Conservation (phyloP, 176 grass and related monocot species). For the Poa pratensis region DNA sequence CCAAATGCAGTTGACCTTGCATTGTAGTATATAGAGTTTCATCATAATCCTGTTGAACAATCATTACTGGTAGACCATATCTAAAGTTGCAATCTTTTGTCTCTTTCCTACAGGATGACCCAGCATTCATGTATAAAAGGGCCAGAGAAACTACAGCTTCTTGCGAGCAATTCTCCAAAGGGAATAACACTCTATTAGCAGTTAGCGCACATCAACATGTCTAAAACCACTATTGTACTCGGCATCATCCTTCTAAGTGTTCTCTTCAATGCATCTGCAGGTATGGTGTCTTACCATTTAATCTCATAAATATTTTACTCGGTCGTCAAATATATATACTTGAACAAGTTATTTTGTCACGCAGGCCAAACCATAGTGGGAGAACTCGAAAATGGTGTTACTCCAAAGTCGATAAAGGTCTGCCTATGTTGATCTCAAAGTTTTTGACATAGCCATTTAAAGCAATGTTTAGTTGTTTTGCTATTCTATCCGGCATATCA, state of each 20-base stretch:
- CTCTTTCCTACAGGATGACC: constrained; percentile 35
- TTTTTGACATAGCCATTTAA: constrained; percentile 13
- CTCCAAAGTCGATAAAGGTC: constrained; percentile 47
- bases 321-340: background rate
- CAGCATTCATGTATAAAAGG: constrained; percentile 59
- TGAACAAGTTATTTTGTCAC: constrained; percentile 39
- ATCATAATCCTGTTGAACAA: constrained; percentile 51
- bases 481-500: constrained; percentile 6
- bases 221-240: constrained; percentile 46
- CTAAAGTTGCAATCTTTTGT: constrained; percentile 42
- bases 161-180: constrained; percentile 41
- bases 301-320: constrained; percentile 25
- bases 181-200: constrained; percentile 30
- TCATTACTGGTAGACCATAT: constrained; percentile 66
- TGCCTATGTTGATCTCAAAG: constrained; percentile 20
- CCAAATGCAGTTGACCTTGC: constrained; percentile 69
- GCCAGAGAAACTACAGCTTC: constrained; percentile 33
- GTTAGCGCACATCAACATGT: constrained; percentile 48
- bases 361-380: constrained; percentile 46
- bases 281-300: constrained; percentile 40
- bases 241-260: constrained; percentile 52
- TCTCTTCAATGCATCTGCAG: constrained; percentile 49
- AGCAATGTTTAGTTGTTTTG: constrained; percentile 1
- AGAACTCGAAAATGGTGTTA: constrained; percentile 40
- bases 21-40: constrained; percentile 48